These are phyloP conservation scores for Trichoderma orchidacearum DNA, from an alignment of 495 filamentous ascomycete species.

Conservation along the genomic window DNA sequence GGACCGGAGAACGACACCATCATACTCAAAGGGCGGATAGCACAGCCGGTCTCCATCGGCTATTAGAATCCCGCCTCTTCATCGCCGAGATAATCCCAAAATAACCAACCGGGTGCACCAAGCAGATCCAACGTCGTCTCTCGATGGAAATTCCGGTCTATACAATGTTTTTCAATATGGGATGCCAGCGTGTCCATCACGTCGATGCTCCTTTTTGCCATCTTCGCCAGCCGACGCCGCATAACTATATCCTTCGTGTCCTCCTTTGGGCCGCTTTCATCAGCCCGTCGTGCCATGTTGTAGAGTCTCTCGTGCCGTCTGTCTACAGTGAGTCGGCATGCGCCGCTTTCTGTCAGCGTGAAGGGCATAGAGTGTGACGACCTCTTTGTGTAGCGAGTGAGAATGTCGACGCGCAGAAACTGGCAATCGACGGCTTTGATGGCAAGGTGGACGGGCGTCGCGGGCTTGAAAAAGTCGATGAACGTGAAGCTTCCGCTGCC, in stretches of 20 bases:
- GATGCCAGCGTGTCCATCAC: background rate
- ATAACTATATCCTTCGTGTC: background rate
- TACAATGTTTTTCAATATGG: background rate
- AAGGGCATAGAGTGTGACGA: background rate
- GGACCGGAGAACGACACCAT: no score
- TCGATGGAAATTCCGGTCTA: background rate
- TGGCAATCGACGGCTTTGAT: background rate
- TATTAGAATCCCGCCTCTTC: background rate
- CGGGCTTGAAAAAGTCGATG: background rate
- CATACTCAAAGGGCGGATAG: no score
- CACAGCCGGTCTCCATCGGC: no score
- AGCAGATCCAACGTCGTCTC: background rate
- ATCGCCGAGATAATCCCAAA: background rate
- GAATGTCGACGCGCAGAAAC: background rate
- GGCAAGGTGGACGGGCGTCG: background rate
- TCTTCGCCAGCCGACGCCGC: background rate
- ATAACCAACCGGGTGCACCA: background rate
- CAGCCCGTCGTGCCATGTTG: background rate
- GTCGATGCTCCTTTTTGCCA: background rate
- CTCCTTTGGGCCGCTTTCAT: background rate
- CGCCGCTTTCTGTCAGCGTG: background rate
- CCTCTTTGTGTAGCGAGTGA: background rate
- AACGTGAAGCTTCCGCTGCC: background rate
- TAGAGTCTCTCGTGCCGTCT: background rate
- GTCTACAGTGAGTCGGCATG: background rate